Percentiles rank a stretch among this genome's conserved stretches.
These are phyloP conservation scores for Fraxinus excelsior DNA, from an alignment of 257 asterid species.

Conservation along the genomic window DNA sequence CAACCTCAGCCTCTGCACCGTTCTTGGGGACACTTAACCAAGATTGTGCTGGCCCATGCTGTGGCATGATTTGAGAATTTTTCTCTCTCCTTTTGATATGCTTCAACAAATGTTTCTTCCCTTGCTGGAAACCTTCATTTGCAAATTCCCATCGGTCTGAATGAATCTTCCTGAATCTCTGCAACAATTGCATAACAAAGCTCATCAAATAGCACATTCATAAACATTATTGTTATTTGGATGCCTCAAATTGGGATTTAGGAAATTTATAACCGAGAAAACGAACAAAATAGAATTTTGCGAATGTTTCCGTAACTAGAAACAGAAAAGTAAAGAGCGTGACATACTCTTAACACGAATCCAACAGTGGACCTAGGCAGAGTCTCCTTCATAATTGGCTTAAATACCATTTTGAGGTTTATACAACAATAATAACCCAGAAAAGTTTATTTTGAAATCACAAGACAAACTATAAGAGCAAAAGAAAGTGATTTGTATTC, in stretches of 20 bases:
- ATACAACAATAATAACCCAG: not conserved
- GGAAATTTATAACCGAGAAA: not conserved
- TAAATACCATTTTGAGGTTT: not conserved
- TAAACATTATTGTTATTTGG: not conserved
- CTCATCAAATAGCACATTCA: not conserved
- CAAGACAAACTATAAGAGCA: not conserved
- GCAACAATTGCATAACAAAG: slow-evolving; percentile 4
- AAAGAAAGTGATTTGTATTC: not conserved
- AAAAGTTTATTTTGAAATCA: not conserved
- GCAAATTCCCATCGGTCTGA: slow-evolving; percentile 54
- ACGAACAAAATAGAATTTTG: not conserved
- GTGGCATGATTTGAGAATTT: slow-evolving; percentile 28
- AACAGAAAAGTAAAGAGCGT: not conserved
- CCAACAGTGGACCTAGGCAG: not conserved
- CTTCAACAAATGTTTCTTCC: slow-evolving; percentile 50
- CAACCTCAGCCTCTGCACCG: slow-evolving; percentile 45
- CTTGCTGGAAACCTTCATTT: slow-evolving; percentile 44
- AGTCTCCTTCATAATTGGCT: not conserved
- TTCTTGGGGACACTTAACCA: slow-evolving; percentile 39
- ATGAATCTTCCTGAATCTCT: slow-evolving; percentile 51
- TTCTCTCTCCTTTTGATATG: slow-evolving; percentile 46
- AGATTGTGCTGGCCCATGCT: slow-evolving; percentile 23
- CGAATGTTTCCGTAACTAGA: too few relatives aligned
- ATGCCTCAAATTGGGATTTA: not conserved
- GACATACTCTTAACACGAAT: not conserved